Conservation (phyloP, 108 stramenopile species). For the Mediolabrus comicus region DNA sequence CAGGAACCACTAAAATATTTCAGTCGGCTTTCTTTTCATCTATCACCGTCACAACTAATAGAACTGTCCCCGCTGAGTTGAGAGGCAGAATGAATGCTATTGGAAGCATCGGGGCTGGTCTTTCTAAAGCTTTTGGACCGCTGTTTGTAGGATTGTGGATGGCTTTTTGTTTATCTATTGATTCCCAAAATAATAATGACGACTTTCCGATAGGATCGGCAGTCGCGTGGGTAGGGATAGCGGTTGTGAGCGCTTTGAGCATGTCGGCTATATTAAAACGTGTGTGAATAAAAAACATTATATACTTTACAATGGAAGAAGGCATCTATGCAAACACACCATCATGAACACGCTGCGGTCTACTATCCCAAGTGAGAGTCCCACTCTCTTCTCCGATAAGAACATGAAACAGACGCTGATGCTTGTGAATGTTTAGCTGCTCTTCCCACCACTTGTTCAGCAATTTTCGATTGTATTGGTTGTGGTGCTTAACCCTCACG, state of each 20-base stretch:
- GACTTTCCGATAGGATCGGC: not conserved
- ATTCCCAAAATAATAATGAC: not conserved
- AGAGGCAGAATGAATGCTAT: slow-evolving; percentile 76
- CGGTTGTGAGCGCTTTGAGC: not conserved
- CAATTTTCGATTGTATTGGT: slow-evolving; percentile 70
- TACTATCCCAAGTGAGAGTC: slow-evolving; percentile 47
- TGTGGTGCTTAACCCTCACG: slow-evolving; percentile 68
- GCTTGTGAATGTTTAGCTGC: slow-evolving; percentile 63
- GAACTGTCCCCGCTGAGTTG: slow-evolving; percentile 55
- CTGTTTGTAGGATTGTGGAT: slow-evolving; percentile 52
- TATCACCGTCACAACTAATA: slow-evolving; percentile 58
- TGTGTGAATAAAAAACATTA: not conserved
- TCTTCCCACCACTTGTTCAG: slow-evolving; percentile 85
- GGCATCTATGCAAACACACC: slow-evolving; percentile 8
- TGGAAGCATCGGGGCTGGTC: slow-evolving; percentile 55
- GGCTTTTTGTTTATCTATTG: slow-evolving; percentile 22
- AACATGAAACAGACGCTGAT: slow-evolving; percentile 63
- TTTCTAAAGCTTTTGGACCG: slow-evolving; percentile 61
- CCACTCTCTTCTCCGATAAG: slow-evolving; percentile 85
- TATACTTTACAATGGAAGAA: not conserved
- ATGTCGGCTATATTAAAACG: not conserved
- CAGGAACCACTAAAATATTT: slow-evolving; percentile 46
- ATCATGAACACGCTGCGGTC: slow-evolving; percentile 3
- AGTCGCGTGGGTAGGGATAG: slow-evolving; percentile 13
- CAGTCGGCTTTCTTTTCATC: slow-evolving; percentile 52